Percentiles rank a stretch among this genome's conserved stretches.
phyloP scores from a whole-genome alignment of 257 asterid species.

The Solanum dulcamara region DNA sequence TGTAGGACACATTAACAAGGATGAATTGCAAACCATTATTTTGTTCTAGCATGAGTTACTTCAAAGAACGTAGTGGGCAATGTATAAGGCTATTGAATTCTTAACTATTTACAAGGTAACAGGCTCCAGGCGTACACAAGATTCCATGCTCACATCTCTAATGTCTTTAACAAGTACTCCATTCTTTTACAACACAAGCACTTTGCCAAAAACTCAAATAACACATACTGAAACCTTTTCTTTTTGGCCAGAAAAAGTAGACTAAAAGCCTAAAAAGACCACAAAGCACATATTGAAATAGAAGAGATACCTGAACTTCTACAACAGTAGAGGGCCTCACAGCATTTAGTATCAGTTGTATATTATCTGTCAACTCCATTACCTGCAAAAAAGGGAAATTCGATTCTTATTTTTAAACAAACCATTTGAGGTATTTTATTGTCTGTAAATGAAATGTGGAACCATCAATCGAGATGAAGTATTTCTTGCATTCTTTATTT shows the following conservation, averaged over 20 bases:
- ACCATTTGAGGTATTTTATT: neutral
- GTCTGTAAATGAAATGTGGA: neutral
- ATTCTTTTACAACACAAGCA: neutral
- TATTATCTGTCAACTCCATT: conserved; percentile 42
- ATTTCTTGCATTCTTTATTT: neutral
- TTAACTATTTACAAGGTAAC: neutral
- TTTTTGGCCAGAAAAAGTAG: neutral
- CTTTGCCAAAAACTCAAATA: neutral
- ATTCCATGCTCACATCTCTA: neutral
- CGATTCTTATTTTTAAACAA: neutral
- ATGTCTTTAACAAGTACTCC: neutral
- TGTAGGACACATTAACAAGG: neutral
- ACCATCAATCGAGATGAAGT: neutral
- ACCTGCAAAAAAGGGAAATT: conserved; percentile 24
- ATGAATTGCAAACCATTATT: neutral
- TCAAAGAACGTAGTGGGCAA: neutral
- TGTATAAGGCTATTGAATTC: neutral
- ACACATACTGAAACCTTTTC: neutral
- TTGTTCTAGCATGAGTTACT: neutral
- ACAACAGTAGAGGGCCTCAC: conserved; percentile 42
- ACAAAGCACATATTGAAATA: neutral
- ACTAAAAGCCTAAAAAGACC: neutral
- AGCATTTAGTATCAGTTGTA: conserved; percentile 46
- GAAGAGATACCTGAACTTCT: conserved; percentile 56
- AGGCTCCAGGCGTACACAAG: neutral